Evolutionary conservation across 805 yeast species (phyloP), one percentile per base, ranked within the genome.

Genomic region (Brettanomyces naardenensis): DNA sequence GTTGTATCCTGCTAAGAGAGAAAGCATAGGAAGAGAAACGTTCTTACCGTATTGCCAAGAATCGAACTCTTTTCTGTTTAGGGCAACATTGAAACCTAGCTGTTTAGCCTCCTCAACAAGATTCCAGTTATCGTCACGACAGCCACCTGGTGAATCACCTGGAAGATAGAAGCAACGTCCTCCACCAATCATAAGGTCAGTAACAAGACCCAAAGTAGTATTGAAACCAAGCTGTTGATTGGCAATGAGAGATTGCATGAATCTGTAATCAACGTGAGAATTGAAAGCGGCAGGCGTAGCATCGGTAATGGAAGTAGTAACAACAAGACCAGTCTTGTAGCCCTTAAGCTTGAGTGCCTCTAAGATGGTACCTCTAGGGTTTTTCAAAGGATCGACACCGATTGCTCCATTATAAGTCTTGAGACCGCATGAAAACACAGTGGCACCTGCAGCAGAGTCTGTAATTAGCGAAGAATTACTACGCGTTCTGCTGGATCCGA

Each of bases 371-470:
- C 95, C 96, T 54, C 95, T 83, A 5, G 97, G 95, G n/a, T 52
- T 47, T 34, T 70, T 65, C 23, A 67, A 61, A 1, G 86, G 75
- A 42, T 72, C 71, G 13, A 89, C 95, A n/a, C 87, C 95, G 56
- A 89, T 83, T 10, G 95, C 96, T 13, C 94, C 92, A 56, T 89
- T 89, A 61, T 85, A 87, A 4, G 88, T 65, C 64, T 89, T 89
- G 49, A 77, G 53, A 5, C 78, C 90, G 59, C 95, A 86, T 0
- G 95, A 69, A 52, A 88, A 89, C 1, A 95, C 96, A 11, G 95
- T 87, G 13, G 96, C 97, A 13, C 96, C 97, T 2, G 97, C 97
- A 9, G 97, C 97, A 21, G 95, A 84, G 57, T 89, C 97, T 0
- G 97, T 89, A 42, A 89, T 75, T 49, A 84, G 65, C 1, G 95